Conservation (phyloP, 768 basidiomycete species). For the Pulveroboletus sp. region DNA sequence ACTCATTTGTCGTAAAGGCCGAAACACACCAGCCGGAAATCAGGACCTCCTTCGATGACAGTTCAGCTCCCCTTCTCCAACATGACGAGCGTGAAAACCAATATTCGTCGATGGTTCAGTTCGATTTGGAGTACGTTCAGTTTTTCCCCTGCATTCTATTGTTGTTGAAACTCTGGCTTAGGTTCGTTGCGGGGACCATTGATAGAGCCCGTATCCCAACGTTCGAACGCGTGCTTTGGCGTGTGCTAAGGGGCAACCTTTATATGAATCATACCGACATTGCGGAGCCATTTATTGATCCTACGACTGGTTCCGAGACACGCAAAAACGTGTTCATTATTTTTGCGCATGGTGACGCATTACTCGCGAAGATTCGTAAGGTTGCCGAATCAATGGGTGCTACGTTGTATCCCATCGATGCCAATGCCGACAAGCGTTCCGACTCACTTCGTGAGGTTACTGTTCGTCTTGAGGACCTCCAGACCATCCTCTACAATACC, state of each 20-base stretch:
- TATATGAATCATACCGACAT: constrained; percentile 99
- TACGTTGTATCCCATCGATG: constrained; percentile 92
- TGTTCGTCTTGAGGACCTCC: constrained; percentile 84
- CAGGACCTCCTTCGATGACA: constrained; percentile 87
- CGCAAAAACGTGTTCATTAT: constrained; percentile 99
- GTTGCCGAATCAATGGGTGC: constrained; percentile 99
- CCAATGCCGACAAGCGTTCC: constrained; percentile 87
- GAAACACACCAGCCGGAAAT: constrained; percentile 76
- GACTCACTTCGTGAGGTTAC: constrained; percentile 88
- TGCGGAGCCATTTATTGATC: constrained; percentile 85
- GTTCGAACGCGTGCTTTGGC: constrained; percentile 97
- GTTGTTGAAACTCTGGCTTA: constrained; percentile 25
- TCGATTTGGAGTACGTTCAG: constrained; percentile 79
- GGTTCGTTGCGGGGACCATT: constrained; percentile 95
- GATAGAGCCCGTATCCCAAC: constrained; percentile 88
- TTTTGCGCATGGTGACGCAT: constrained; percentile 91
- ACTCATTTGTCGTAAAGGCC: constrained; percentile 45
- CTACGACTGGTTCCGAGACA: constrained; percentile 73
- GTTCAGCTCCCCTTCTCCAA: constrained; percentile 83
- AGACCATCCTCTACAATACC: constrained; percentile 87
- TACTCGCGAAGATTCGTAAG: constrained; percentile 95
- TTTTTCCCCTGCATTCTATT: neutral
- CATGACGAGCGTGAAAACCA: constrained; percentile 82
- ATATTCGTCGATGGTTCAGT: constrained; percentile 49
- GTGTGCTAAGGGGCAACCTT: constrained; percentile 92